These are phyloP conservation scores for Leccinum truebloodii DNA, from an alignment of 768 basidiomycete species.

Conservation along the genomic window DNA sequence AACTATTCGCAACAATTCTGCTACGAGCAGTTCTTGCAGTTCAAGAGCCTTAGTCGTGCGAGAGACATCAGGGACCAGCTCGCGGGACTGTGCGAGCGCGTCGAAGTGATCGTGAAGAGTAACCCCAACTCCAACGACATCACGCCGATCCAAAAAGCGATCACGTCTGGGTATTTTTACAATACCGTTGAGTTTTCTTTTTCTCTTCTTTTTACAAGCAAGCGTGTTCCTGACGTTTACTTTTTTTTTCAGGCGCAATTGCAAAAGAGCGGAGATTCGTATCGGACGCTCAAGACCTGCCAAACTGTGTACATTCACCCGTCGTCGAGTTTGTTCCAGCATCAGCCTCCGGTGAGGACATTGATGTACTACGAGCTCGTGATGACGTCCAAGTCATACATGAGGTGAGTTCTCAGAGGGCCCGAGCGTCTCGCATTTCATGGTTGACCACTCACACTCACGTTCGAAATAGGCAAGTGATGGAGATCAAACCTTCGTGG, in stretches of 20 bases:
- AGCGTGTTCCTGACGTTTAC: neutral
- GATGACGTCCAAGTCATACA: slow-evolving; percentile 93
- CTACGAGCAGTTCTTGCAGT: slow-evolving; percentile 94
- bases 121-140: slow-evolving; percentile 95
- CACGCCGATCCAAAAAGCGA: slow-evolving; percentile 90
- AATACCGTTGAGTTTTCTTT: slow-evolving; percentile 63
- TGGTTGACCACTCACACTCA: neutral
- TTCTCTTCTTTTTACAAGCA: neutral
- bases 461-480: slow-evolving; percentile 65
- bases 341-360: slow-evolving; percentile 90
- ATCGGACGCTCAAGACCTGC: slow-evolving; percentile 93
- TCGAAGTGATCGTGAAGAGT: slow-evolving; percentile 85
- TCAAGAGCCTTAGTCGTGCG: slow-evolving; percentile 91
- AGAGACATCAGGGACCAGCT: slow-evolving; percentile 97
- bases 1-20: slow-evolving; percentile 97
- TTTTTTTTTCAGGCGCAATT: slow-evolving; percentile 69
- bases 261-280: slow-evolving; percentile 95
- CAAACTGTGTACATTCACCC: slow-evolving; percentile 98
- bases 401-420: slow-evolving; percentile 52
- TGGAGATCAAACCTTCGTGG: slow-evolving; percentile 98
- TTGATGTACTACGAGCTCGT: slow-evolving; percentile 96
- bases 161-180: slow-evolving; percentile 95
- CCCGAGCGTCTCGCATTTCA: neutral
- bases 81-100: slow-evolving; percentile 93
- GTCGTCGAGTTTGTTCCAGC: slow-evolving; percentile 91